phyloP scores from a whole-genome alignment of 257 asterid genomes.

The Solanum etuberosum region DNA sequence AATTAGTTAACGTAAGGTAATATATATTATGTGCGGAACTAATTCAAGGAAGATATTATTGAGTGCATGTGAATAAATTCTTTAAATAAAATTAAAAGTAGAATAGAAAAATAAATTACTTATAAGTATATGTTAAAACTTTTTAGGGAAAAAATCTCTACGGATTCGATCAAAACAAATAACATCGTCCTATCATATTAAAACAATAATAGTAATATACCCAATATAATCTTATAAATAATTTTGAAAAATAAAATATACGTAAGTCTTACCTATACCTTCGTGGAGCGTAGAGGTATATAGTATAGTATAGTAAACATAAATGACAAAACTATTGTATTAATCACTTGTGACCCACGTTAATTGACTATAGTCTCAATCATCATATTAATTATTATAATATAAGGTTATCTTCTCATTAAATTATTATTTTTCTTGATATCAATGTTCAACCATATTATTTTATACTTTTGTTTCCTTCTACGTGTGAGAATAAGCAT shows the following conservation, averaged over 20 bases:
- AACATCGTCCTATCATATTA: fast-evolving
- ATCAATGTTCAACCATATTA: background rate
- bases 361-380: background rate
- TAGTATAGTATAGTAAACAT: background rate
- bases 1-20: background rate
- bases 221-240: fast-evolving
- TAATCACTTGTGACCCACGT: background rate
- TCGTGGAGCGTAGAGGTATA: no score
- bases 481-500: background rate
- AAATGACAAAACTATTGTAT: background rate
- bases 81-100: background rate
- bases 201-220: no score
- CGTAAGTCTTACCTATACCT: background rate
- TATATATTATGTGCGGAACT: background rate
- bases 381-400: background rate
- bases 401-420: background rate
- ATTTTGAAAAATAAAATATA: no score
- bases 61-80: background rate
- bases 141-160: no score
- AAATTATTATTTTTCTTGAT: background rate
- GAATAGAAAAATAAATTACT: background rate
- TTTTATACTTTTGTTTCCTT: background rate
- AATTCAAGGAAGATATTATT: background rate
- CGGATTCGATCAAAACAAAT: background rate
- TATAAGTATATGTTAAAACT: background rate